Evolutionary conservation across 2,329 filamentous ascomycete genomes (phyloP), one percentile per base, ranked within the genome.

Genomic region (Akanthomyces lecanii): DNA sequence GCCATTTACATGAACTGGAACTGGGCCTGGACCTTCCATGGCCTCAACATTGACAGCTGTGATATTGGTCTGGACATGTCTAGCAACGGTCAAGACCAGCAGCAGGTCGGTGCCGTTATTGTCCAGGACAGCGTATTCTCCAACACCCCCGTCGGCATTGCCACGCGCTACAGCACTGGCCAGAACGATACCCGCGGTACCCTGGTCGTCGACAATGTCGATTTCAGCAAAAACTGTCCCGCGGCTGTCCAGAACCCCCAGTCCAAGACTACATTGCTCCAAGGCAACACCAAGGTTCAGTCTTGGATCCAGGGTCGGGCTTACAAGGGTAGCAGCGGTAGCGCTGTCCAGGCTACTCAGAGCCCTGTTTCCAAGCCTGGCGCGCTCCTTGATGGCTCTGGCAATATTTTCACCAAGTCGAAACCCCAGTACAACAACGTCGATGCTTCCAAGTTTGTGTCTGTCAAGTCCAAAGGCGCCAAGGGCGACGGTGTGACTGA

Each of bases 1-100:
- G 92, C 90, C 65, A 86, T 96, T 66, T 91, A 85, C 77, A 89
- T 95, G 87, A 92, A 92, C 80, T 96, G 92, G 92, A 91, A 94
- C 78, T 96, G 92, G 92, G 81, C 87, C 21, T 96, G 90, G 89
- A 86, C 88, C 51, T 85, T 95, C 76, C 91, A 94, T 73, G 89
- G 85, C 42, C 69, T 96, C 44, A 82, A 78, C 52, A 90, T 96
- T 76, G 87, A 91, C 74, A 86, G 89, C 72, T 91, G 89, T 72
- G 78, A 80, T n/a, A 77, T 93, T 45, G 92, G 90, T 62, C 79
- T 96, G 66, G 89, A 96, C 76, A 91, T 96, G 86, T 85, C 88
- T 60, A 85, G 83, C 68, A 83, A 85, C 55, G 84, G 81, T 30
- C 73, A 79, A 38, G 78, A 81, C n/a, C 68, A 71, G 68, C 90